Evolutionary conservation across 2,329 filamentous ascomycete species (phyloP).

Genomic region (Alternaria rosae): DNA sequence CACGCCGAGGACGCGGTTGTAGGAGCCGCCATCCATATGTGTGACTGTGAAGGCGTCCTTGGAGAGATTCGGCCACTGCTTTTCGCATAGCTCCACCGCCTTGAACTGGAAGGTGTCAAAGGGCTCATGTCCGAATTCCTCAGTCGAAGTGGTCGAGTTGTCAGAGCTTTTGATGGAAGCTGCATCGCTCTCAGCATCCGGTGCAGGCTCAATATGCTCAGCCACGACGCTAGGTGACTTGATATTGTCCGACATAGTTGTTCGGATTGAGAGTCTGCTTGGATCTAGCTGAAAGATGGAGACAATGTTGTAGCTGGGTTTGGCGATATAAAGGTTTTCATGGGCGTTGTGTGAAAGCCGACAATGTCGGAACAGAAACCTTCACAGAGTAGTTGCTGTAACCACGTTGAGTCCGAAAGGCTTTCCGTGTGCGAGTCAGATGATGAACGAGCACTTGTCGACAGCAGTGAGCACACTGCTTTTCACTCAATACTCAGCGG

Average conservation of each 20-base stretch:
- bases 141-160: accelerated
- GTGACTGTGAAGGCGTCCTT: background rate
- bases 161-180: background rate
- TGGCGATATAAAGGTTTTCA: background rate
- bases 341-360: background rate
- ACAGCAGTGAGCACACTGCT: background rate
- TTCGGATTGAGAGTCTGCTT: background rate
- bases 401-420: background rate
- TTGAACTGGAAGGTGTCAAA: background rate
- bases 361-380: background rate
- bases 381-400: background rate
- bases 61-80: background rate
- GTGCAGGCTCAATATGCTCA: background rate
- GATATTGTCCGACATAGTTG: background rate
- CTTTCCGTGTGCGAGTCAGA: background rate
- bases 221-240: background rate
- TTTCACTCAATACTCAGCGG: background rate
- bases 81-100: background rate
- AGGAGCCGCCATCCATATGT: background rate
- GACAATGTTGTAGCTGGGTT: background rate
- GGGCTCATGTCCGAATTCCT: background rate
- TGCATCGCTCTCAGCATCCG: accelerated
- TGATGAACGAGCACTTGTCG: background rate
- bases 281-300: background rate
- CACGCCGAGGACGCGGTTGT: background rate